Percentiles rank a stretch among this genome's conserved stretches.
These are phyloP conservation scores for Reutealis trisperma DNA, from an alignment of 345 rosid species.

Conservation along the genomic window DNA sequence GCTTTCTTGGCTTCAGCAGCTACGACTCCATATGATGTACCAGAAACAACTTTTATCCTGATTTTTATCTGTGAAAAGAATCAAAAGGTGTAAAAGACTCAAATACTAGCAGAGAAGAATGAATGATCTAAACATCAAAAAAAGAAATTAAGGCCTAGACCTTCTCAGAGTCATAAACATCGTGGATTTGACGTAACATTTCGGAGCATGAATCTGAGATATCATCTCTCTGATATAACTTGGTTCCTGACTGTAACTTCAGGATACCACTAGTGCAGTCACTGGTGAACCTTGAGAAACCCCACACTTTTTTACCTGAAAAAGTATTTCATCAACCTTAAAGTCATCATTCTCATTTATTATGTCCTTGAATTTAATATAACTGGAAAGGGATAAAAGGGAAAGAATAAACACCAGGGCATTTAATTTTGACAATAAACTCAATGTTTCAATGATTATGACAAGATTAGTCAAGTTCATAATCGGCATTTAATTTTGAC, in stretches of 20 bases:
- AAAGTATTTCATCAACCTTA: slow-evolving; percentile 6
- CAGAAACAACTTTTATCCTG: slow-evolving; percentile 82
- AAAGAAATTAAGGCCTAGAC: slow-evolving; percentile 29
- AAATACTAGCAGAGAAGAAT: slow-evolving; percentile 2
- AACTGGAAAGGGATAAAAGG: slow-evolving; percentile 6
- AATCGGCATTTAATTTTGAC: background rate
- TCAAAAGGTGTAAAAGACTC: slow-evolving; percentile 15
- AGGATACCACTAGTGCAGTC: slow-evolving; percentile 80
- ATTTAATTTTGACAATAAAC: background rate
- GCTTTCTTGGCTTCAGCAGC: slow-evolving; percentile 79
- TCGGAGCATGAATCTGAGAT: slow-evolving; percentile 86
- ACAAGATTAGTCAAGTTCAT: background rate
- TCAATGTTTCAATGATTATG: background rate
- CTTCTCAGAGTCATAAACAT: slow-evolving; percentile 93
- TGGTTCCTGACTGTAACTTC: slow-evolving; percentile 57
- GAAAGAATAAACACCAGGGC: background rate
- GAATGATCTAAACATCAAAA: slow-evolving; percentile 1
- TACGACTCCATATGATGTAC: slow-evolving; percentile 78
- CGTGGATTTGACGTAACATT: slow-evolving; percentile 88
- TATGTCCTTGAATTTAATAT: slow-evolving; percentile 3
- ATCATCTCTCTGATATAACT: slow-evolving; percentile 63
- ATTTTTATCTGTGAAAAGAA: slow-evolving; percentile 60
- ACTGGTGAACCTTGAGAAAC: slow-evolving; percentile 77
- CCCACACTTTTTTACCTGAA: slow-evolving; percentile 80
- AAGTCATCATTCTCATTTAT: slow-evolving; percentile 8